A percentile compares a stretch with the other conserved stretches of the same genome.
These are phyloP conservation scores for Trichothecium sympodiale DNA, from an alignment of 2,329 filamentous ascomycete species.

Conservation along the genomic window DNA sequence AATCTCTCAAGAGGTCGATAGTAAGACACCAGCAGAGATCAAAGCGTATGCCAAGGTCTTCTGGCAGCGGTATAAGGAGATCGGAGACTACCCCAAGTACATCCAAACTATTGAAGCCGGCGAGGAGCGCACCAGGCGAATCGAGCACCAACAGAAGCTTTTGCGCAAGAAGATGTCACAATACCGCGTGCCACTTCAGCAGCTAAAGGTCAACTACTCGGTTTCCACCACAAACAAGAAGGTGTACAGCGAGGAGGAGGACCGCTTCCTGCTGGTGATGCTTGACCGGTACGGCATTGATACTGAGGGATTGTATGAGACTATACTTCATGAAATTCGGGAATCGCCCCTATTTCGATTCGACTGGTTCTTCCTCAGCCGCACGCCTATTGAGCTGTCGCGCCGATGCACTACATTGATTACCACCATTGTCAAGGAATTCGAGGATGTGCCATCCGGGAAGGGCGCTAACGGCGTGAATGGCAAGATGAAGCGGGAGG, in stretches of 20 bases:
- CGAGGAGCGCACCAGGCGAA: constrained; percentile 79
- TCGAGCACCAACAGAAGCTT: constrained; percentile 86
- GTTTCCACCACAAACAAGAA: constrained; percentile 99
- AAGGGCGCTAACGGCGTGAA: constrained; percentile 49
- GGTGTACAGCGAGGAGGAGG: constrained; percentile 97
- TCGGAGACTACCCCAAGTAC: constrained; percentile 80
- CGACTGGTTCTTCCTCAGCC: constrained; percentile 97
- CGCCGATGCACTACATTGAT: constrained; percentile 88
- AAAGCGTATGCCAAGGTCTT: constrained; percentile 90
- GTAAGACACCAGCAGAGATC: constrained; percentile 76
- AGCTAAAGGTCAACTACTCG: constrained; percentile 97
- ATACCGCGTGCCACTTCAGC: constrained; percentile 94
- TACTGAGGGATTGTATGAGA: constrained; percentile 79
- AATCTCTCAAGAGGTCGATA: constrained; percentile 84
- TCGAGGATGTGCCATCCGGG: constrained; percentile 54
- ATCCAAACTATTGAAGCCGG: constrained; percentile 84
- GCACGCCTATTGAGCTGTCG: constrained; percentile 85
- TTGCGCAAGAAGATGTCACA: constrained; percentile 90
- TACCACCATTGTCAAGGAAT: constrained; percentile 89
- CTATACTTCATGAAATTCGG: constrained; percentile 93
- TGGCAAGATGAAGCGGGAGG: constrained; percentile 61
- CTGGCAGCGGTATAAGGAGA: constrained; percentile 89
- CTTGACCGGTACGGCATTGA: constrained; percentile 89
- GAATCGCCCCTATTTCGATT: constrained; percentile 93
- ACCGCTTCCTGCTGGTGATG: constrained; percentile 87